Evolutionary conservation across 140 eudicot species (phyloP), one percentile per base, ranked within the genome.

Genomic region (Anethum foeniculum): DNA sequence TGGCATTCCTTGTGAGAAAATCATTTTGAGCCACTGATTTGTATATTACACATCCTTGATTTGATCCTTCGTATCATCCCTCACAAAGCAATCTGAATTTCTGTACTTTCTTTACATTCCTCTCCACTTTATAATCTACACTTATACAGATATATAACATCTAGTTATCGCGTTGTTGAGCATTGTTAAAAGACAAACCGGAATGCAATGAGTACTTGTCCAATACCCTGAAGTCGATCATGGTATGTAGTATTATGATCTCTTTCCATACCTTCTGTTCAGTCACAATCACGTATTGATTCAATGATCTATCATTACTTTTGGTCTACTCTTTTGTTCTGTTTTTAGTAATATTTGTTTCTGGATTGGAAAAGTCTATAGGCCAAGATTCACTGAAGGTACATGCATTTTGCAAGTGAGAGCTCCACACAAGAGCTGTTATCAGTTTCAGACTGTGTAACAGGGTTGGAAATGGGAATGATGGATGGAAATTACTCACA

Each of bases 331-430:
- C 23, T 65, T 80, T 0, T 46, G 12, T n/a, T 75, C 39, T 81
- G 73, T 4, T 32, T 64, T 68, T n/a, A n/a, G 67, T 81, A 77
- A 39, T 79, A 27, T 75, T 77, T 81, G 14, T 78, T 74, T 74
- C 18, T 28, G 9, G 25, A 23, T 52, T 39, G 5, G 0, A 79
- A 71, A 93, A 97, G 98, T 94, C 97, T 32, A 81, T 94, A 9
- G 92, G 98, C 39, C 97, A 94, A 77, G 98, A 94, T 75, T 94
- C 98, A 0, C 80, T 94, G 78, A 88, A 88, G 97, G 82, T 92
- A 90, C 46, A 96, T 94, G 41, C 85, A 84, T 69, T 90, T 86
- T 83, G 98, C 98, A 0, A 94, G 98, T 47, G 98, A 91, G 84
- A 90, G 86, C 78, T 94, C 97, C 86, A 94, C 92, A 47, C 97